These are phyloP conservation scores for Kodamaea sp. DNA, from an alignment of 1,139 yeast species.

Conservation along the genomic window DNA sequence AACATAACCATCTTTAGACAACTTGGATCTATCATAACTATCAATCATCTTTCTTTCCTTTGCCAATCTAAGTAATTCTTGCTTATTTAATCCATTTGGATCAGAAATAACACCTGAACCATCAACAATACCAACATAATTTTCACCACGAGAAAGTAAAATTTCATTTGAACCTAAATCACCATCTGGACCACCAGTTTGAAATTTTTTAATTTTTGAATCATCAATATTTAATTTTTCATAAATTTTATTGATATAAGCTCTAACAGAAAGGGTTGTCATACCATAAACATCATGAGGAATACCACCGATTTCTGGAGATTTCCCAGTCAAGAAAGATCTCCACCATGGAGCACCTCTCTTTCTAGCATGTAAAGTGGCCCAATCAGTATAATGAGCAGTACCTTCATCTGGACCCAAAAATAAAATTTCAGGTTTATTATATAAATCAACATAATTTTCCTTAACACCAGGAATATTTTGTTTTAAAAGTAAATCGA, in stretches of 20 bases:
- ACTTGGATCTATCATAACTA: constrained; percentile 60
- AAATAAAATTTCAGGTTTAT: constrained; percentile 82
- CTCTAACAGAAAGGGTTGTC: constrained; percentile 93
- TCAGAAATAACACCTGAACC: constrained; percentile 95
- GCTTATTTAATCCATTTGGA: constrained; percentile 81
- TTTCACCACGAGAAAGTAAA: constrained; percentile 74
- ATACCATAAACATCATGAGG: constrained; percentile 98
- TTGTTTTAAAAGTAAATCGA: constrained; percentile 78
- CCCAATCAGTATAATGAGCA: constrained; percentile 96
- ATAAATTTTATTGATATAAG: constrained; percentile 86
- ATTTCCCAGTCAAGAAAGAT: constrained; percentile 95
- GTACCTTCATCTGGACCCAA: constrained; percentile 99
- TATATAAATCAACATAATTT: constrained; percentile 77
- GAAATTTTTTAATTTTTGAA: constrained; percentile 66
- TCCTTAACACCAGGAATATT: constrained; percentile 78
- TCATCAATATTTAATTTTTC: constrained; percentile 66
- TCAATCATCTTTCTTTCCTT: constrained; percentile 72
- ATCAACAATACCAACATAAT: constrained; percentile 85
- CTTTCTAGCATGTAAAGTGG: constrained; percentile 87
- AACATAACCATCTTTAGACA: constrained; percentile 73
- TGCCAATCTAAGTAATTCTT: constrained; percentile 77
- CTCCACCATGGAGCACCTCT: constrained; percentile 99
- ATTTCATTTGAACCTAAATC: constrained; percentile 96
- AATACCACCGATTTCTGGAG: constrained; percentile 90
- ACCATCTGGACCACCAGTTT: constrained; percentile 99